Evolutionary conservation across 768 basidiomycete genomes (phyloP), one percentile per base, ranked within the genome.

Genomic region (Lactarius akahatsu): DNA sequence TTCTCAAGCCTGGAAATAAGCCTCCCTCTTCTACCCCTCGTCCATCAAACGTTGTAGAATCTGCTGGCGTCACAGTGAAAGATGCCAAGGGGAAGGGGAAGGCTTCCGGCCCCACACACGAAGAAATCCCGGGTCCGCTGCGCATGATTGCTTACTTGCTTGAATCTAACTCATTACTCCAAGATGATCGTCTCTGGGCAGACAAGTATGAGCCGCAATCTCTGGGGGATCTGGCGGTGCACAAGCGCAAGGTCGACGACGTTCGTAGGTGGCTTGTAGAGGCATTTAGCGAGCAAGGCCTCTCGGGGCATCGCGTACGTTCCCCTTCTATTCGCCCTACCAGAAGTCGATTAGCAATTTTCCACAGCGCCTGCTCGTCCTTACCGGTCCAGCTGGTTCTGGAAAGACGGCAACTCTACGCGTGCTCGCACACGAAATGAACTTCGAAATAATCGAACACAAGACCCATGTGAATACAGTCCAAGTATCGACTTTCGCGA

Each of bases 391-490:
- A 0, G 88, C 96, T 9, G 96, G 96, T 1, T 85, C 87, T 0
- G 96, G 86, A 0, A 99, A 99, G 80, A 97, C 96, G 0, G 84
- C 94, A 0, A 93, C 93, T 0, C 70, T 98, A 2, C 84, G 85
- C 32, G 83, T 94, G 2, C 78, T 99, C 26, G 81, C 92, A 0
- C 78, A 77, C 18, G 92, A 96, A 71, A 77, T 96, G 71, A 85
- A 81, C 2, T 86, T 92, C 61, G 90, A 95, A 59, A 81, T 97
- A 41, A 73, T 94, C 28, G 96, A 99, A 73, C 98, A 59, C 52
- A 67, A 56, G 52, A 59, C 45, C 5, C 23, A 16, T 23, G 45
- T 41, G 57, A 95, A 93, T 79, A 83, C 55, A 92, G 90, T 73
- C 77, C 84, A 0, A 79, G 84, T 85, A 55, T 89, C 90, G 57